Evolutionary conservation across 169 alveolate genomes (phyloP), one percentile per base, ranked within the genome.

Genomic region (Toxoplasma gondii): DNA sequence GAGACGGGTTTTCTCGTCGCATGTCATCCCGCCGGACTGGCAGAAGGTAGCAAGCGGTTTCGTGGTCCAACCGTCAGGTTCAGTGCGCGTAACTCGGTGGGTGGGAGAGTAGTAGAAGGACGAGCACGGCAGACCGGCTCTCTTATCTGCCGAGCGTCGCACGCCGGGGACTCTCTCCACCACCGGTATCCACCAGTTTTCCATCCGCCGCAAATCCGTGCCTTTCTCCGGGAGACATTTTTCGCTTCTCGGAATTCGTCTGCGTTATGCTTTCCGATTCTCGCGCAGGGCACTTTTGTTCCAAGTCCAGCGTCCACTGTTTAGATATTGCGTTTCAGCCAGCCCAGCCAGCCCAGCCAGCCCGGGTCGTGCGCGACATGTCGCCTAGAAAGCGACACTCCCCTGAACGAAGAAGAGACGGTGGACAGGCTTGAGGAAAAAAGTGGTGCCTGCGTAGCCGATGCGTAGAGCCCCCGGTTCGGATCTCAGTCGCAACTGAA

Each of bases 291-390:
- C n/a, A n/a, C n/a, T n/a, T n/a, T n/a, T n/a, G n/a, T n/a, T n/a
- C n/a, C n/a, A 12, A 49, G 58, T 4, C 1, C 74, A 7, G 22
- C 31, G n/a, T 64, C 22, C 74, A 4, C 74, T 16, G 22, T 64
- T 31, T 16, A 31, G n/a, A 64, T 12, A 7, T 12, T 7, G 12
- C 9, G 22, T 64, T 31, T 31, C 74, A 64, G 74, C 74, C 74
- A 64, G n/a, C 74, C 34, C 74, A 64, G 74, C 74, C 74, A 64
- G 74, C 74, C 74, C 74, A 64, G 74, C 74, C 74, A 64, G 74
- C 74, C 74, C 74, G 74, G 74, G 74, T 64, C 74, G 74, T 64
- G 74, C 74, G 74, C 74, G 74, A 31, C 74, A 64, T 64, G 74
- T 64, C 74, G 74, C 74, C 74, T 64, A 64, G 74, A 64, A 64